phyloP scores from a whole-genome alignment of 805 yeast species.

The Diddensiella transvaalensis region DNA sequence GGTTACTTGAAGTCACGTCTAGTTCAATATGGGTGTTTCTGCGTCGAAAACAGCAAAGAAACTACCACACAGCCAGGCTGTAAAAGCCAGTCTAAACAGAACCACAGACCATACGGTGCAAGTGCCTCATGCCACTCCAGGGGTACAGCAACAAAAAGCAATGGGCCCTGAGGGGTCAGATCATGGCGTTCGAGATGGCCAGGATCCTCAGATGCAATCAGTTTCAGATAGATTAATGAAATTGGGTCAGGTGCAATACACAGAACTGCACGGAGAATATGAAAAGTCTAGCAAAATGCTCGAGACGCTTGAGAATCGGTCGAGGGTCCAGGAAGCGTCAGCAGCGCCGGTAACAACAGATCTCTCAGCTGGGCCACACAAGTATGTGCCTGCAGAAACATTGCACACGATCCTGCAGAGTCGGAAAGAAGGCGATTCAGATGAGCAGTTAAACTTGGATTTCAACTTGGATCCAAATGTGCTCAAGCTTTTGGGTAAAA shows the following conservation, averaged over 20 bases:
- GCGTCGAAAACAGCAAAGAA: not conserved
- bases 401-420: slow-evolving; percentile 24
- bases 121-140: not conserved
- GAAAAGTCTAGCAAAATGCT: slow-evolving; percentile 19
- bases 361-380: slow-evolving; percentile 6
- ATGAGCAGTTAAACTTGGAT: slow-evolving; percentile 15
- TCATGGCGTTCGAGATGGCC: slow-evolving; percentile 38
- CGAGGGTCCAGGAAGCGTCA: not conserved
- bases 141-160: not conserved
- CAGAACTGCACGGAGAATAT: slow-evolving; percentile 7
- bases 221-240: slow-evolving; percentile 20
- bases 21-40: not conserved
- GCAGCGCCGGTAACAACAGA: not conserved
- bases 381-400: slow-evolving; percentile 23
- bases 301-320: slow-evolving; percentile 23
- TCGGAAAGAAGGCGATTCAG: slow-evolving; percentile 24
- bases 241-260: slow-evolving; percentile 24
- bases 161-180: not conserved
- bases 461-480: slow-evolving; percentile 22
- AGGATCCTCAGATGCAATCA: slow-evolving; percentile 13
- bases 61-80: not conserved
- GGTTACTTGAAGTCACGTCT: too few species aligned
- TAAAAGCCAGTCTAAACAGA: not conserved
- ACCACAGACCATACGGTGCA: not conserved
- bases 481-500: slow-evolving; percentile 15